Evolutionary conservation across 1,284 basidiomycete species (phyloP).

Genomic region (Ceratobasidium sp.): DNA sequence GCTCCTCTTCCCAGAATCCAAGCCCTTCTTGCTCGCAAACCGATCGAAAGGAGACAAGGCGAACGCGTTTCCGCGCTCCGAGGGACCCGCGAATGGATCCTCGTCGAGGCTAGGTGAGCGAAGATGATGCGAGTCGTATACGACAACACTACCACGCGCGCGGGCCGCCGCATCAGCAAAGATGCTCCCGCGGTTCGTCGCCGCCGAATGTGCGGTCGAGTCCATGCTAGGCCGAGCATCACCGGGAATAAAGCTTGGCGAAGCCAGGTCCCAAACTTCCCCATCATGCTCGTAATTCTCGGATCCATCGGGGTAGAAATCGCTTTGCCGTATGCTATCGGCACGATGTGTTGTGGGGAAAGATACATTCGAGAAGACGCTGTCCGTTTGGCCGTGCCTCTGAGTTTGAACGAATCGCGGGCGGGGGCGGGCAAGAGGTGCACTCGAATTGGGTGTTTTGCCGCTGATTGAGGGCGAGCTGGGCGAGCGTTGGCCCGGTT

Average conservation of each 20-base stretch:
- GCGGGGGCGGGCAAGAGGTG: constrained; percentile 26
- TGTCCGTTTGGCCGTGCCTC: constrained; percentile 21
- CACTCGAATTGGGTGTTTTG: neutral
- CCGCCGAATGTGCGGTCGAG: constrained; percentile 20
- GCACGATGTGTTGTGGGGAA: constrained; percentile 39
- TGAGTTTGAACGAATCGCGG: constrained; percentile 15
- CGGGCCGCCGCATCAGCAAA: constrained; percentile 25
- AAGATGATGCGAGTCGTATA: constrained; percentile 15
- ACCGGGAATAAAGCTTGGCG: constrained; percentile 21
- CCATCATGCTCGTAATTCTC: constrained; percentile 38
- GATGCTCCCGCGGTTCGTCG: constrained; percentile 29
- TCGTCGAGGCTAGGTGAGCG: constrained; percentile 8
- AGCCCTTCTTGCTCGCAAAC: constrained; percentile 15
- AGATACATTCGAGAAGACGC: constrained; percentile 37
- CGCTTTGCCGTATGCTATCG: constrained; percentile 36
- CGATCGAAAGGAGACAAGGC: constrained; percentile 1
- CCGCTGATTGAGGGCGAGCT: neutral
- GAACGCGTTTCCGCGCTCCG: constrained; percentile 2
- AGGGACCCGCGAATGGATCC: constrained; percentile 33
- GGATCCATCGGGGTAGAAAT: constrained; percentile 33
- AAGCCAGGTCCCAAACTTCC: constrained; percentile 40
- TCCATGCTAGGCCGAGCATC: constrained; percentile 27
- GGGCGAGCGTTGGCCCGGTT: constrained; percentile 4
- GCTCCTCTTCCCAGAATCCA: constrained; percentile 33
- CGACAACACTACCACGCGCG: constrained; percentile 31